Percentiles rank a stretch among this genome's conserved stretches.
These are phyloP conservation scores for Houttuynia cordata DNA, from an alignment of 164 flowering plant genomes.

Conservation along the genomic window DNA sequence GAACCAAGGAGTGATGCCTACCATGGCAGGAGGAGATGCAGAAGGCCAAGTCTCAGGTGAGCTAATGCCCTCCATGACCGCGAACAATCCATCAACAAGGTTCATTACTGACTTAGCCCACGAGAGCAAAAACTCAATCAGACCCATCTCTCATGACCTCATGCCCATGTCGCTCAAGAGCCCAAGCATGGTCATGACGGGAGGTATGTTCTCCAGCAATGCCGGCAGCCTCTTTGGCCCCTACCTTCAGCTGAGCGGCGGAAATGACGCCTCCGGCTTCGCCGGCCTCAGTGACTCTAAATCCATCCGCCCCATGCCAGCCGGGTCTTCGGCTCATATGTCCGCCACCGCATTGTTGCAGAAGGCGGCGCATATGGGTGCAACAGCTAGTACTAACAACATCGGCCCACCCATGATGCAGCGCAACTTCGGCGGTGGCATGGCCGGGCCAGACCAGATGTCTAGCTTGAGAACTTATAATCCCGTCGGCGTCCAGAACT, in stretches of 20 bases:
- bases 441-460: conserved; percentile 30
- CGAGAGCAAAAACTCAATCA: conserved; percentile 38
- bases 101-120: conserved; percentile 19
- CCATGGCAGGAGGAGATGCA: conserved; percentile 8
- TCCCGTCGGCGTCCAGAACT: conserved; percentile 9
- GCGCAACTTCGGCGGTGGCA: conserved; percentile 14
- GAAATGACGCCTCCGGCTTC: conserved; percentile 28
- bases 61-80: conserved; percentile 17
- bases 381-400: conserved; percentile 23
- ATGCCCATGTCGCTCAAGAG: conserved; percentile 44
- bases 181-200: conserved; percentile 20
- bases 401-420: conserved; percentile 16
- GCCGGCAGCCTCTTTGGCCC: conserved; percentile 45
- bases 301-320: conserved; percentile 2
- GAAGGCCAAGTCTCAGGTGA: conserved; percentile 23
- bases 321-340: conserved; percentile 17
- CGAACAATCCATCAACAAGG: conserved; percentile 2
- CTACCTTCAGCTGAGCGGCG: conserved; percentile 46
- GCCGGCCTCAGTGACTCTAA: conserved; percentile 29
- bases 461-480: conserved; percentile 16
- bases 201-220: conserved; percentile 40
- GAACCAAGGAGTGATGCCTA: conserved; percentile 16
- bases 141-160: conserved; percentile 42
- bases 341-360: conserved; percentile 49
- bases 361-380: conserved; percentile 61